Conservation (phyloP, 768 basidiomycete species). For the Cystofilobasidium ferigula region DNA sequence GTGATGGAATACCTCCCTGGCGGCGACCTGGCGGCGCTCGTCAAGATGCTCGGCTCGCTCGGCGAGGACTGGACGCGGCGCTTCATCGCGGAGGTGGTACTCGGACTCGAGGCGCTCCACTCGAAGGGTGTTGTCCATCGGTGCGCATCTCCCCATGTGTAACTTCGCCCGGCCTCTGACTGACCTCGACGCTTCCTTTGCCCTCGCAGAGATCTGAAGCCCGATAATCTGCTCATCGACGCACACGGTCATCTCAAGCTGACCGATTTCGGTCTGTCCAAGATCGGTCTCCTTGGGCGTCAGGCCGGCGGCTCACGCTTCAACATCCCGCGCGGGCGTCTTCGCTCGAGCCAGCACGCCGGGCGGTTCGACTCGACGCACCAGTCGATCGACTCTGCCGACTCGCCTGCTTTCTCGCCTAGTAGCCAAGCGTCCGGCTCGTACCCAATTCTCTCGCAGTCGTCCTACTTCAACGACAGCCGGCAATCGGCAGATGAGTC, state of each 20-base stretch:
- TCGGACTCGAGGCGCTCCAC: slow-evolving; percentile 95
- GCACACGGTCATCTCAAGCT: slow-evolving; percentile 92
- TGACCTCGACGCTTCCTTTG: not conserved
- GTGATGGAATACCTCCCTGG: slow-evolving; percentile 88
- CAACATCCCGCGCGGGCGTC: slow-evolving; percentile 33
- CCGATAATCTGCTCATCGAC: slow-evolving; percentile 95
- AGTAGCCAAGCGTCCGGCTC: slow-evolving; percentile 27
- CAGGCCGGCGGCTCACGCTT: slow-evolving; percentile 49
- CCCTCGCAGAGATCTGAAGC: slow-evolving; percentile 73
- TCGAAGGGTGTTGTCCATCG: slow-evolving; percentile 90
- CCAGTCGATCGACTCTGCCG: slow-evolving; percentile 28
- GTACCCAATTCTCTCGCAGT: slow-evolving; percentile 32
- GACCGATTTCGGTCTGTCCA: slow-evolving; percentile 92
- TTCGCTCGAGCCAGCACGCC: slow-evolving; percentile 26
- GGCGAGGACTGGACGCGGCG: slow-evolving; percentile 96
- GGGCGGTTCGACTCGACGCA: slow-evolving; percentile 50
- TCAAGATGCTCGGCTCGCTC: slow-evolving; percentile 85
- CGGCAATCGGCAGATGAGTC: slow-evolving; percentile 50
- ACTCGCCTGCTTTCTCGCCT: slow-evolving; percentile 38
- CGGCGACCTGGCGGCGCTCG: slow-evolving; percentile 91
- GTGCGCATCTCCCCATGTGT: slow-evolving; percentile 43
- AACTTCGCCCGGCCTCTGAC: not conserved
- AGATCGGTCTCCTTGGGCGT: slow-evolving; percentile 94
- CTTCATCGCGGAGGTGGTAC: slow-evolving; percentile 89
- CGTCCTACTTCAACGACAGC: slow-evolving; percentile 35